Percentiles rank a stretch among this genome's conserved stretches.
These are phyloP conservation scores for Vinca minor DNA, from an alignment of 257 asterid species.

Conservation along the genomic window DNA sequence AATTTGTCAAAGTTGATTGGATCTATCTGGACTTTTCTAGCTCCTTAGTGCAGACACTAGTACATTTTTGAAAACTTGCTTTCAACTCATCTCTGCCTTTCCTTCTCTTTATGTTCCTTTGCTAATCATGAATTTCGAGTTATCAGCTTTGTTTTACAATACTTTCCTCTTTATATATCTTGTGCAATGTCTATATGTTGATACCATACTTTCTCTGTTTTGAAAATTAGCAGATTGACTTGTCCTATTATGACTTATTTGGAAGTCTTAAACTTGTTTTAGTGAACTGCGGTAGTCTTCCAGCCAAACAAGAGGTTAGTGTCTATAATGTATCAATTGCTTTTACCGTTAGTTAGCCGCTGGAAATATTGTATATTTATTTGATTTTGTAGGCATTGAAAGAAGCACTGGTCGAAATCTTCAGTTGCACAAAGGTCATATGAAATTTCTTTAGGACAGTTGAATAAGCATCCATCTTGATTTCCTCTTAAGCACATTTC, in stretches of 20 bases:
- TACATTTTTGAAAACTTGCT: neutral
- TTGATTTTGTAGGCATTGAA: conserved; percentile 47
- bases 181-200: neutral
- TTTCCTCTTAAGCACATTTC: neutral
- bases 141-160: neutral
- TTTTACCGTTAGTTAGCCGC: conserved; percentile 19
- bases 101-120: neutral
- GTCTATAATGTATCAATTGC: neutral
- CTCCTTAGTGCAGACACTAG: neutral
- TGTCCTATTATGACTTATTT: conserved; percentile 60
- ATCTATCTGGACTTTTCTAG: neutral
- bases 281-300: conserved; percentile 48
- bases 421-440: conserved; percentile 56
- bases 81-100: neutral
- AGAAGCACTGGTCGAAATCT: conserved; percentile 64
- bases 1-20: neutral
- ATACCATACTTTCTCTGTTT: conserved; percentile 1
- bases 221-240: conserved; percentile 50
- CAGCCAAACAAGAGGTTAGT: conserved; percentile 61
- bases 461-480: conserved; percentile 1
- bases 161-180: neutral
- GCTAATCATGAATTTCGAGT: neutral
- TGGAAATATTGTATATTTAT: conserved; percentile 16
- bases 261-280: conserved; percentile 75
- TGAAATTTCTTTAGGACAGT: conserved; percentile 6